Base-by-base conservation (phyloP, 2,329 filamentous ascomycete species). In the Hysterium pulicare region DNA sequence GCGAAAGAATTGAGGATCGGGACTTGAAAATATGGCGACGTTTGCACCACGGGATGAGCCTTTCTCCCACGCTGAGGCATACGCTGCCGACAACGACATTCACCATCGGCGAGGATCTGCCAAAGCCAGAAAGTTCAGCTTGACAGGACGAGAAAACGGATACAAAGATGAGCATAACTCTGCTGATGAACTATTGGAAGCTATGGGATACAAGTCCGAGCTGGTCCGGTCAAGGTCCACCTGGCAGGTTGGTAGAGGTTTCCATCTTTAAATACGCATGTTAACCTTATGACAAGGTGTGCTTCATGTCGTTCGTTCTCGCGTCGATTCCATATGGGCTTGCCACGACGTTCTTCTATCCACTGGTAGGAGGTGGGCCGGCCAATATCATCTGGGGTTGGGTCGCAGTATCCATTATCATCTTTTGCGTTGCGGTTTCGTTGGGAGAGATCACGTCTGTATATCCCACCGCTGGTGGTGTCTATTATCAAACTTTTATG, bases 401-500 rank as follows among this genome's bases (percentile, higher is more conserved):
- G 82, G 67, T 86, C 23, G 69, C 71, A 32, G 82, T 87, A 26
- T 85, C 81, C n/a, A 50, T 77, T 44, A 84, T 87, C 62, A 84
- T 86, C 54, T 65, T 86, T 53, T 86, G 83, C 62, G 82, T 89
- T 23, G 84, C 85, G 22, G 71, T 78, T 2, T 86, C 83, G 16
- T 74, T 88, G 22, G 82, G 82, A 50, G 85, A 89, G 68, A 86
- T 89, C 58, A 87, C 84, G 45, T 84, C 81, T 53, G 81, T 87
- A 30, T 88, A 85, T 57, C 85, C 85, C 17, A 88, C 84, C n/a
- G 82, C 83, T 38, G 84, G 84, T 57, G 85, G 84, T 61, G 84
- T 88, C 41, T 89, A 90, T 70, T 88, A 87, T 64, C 84, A 87
- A 69, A 83, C 84, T 5, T 88, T 85, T 59, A 87, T 87, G 80